Evolutionary conservation across 768 basidiomycete species (phyloP), one percentile per base, ranked within the genome.

Genomic region (Mycena filopes): DNA sequence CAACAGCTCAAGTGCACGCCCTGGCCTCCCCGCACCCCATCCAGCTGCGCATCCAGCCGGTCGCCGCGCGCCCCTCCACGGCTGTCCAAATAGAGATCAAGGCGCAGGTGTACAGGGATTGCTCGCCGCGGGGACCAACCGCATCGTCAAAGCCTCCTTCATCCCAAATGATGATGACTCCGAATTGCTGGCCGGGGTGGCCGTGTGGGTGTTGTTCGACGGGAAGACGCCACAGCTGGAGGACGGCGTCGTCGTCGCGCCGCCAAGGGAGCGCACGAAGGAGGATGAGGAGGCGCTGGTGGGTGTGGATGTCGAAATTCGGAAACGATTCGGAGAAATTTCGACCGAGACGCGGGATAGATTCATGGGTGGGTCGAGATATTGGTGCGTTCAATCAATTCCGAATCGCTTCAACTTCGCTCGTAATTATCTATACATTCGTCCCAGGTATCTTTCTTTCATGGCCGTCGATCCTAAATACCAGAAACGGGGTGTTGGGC

Each of bases 401-500:
- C 33, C 33, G 12, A 12, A 6, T 12, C 33, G 12, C 12, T 33
- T 33, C 33, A 7, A 33, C 33, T 33, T 33, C 12, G 33, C 33
- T 33, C n/a, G n/a, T n/a, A n/a, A n/a, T n/a, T n/a, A n/a, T n/a
- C 1, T 6, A 7, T 29, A n/a, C 2, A 7, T n/a, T 26, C 28
- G 42, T 21, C 33, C 8, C 10, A 51, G 59, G 59, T 60, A 51
- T 20, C 29, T 60, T 8, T 12, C 49, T 3, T 6, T 60, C 13
- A 29, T 51, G 49, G 41, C n/a, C 1, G 59, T 60, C 15, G 59
- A 53, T 51, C 58, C 58, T 9, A 49, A n/a, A 45, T 60, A 53
- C 28, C 59, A 60, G 21, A 5, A 33, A 15, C 41, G 31, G 33
- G 42, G 59, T 13, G 26, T 60, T 10, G 49, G 59, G 2, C 50